Base-by-base conservation (phyloP, 768 basidiomycete genomes). In the Mycena albidolilacea region DNA sequence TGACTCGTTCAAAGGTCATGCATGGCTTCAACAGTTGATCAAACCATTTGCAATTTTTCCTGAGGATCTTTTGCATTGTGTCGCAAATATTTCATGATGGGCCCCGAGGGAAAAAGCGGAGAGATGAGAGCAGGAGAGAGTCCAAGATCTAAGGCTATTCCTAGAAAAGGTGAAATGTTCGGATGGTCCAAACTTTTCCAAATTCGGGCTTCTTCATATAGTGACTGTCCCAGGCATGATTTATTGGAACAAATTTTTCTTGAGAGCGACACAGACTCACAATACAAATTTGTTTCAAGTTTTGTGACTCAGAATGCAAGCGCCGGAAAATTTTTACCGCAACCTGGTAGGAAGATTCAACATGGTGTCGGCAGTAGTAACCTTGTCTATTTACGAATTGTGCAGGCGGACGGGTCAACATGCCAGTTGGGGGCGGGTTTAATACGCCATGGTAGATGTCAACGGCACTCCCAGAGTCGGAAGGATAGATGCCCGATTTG, bases 41-140 rank as follows among this genome's bases (percentile, higher is more conserved):
- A 11, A 12, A 76, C 75, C 63, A 75, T 68, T 41, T 64, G 59
- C 1, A 75, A n/a, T 41, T 41, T 74, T 38, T 59, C 64, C 12
- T 41, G 14, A 4, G 21, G 15, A 21, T 61, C 30, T 23, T 67
- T 61, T 23, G 17, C 35, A 6, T 12, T 67, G 6, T 58, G 21
- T 15, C 67, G 61, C 10, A 76, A 46, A 46, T 74, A 68, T 52
- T 70, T 70, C 65, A 70, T 70, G 15, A 76, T 61, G 9, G 75
- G 30, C 2, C 72, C 75, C 6, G 46, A 52, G 3, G 3, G 17
- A 30, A 72, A 76, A 17, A 74, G 60, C 0, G 75, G 75, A 9
- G 72, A 73, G 17, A 76, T 74, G 14, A 76, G 66, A 21, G 68
- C 72, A 21, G 71, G 71, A 37, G 69, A 74, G 11, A 50, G 75